Base-by-base conservation (phyloP, 2,329 filamentous ascomycete species). In the Ceratocystis eucalypticola region DNA sequence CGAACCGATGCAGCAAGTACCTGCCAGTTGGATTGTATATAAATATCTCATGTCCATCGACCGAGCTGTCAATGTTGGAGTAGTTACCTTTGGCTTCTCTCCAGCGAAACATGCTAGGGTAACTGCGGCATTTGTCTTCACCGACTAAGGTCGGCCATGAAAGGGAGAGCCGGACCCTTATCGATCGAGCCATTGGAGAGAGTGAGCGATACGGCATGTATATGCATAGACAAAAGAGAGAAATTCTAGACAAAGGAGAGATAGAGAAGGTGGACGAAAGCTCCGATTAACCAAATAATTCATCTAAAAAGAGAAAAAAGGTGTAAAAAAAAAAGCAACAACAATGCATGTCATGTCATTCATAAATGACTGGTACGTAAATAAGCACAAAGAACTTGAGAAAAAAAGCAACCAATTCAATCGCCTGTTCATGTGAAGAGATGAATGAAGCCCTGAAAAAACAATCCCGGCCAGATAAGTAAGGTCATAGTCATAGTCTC, bases 81-180 rank as follows among this genome's bases (percentile, higher is more conserved):
- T 37, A 59, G 6, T 33, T 59, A 15, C 55, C 12, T 25, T 30
- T 30, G 2, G 20, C 7, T 30, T 30, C 12, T n/a, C 5, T 22
- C 15, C 28, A 5, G 25, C 22, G 28, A 57, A 17, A 33, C 28
- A 30, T n/a, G 3, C 3, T n/a, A 59, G 17, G 15, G 55, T 17
- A 59, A 59, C 55, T 59, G 55, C 55, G 55, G 15, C 7, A 59
- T 59, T 59, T 59, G 55, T 59, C 28, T 59, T 59, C 55, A 59
- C 55, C 55, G 55, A 59, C 55, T 33, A n/a, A n/a, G 8, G 33
- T 15, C 55, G 55, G 33, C 28, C 33, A 30, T 37, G 33, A 20
- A 59, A n/a, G 55, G 17, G 55, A 59, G 15, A 25, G 20, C 22
- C 22, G 28, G 12, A 7, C 55, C 37, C 3, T 41, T 41, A 41